These are phyloP conservation scores for Ambrosiella xylebori DNA, from an alignment of 2,329 filamentous ascomycete genomes.

Conservation along the genomic window DNA sequence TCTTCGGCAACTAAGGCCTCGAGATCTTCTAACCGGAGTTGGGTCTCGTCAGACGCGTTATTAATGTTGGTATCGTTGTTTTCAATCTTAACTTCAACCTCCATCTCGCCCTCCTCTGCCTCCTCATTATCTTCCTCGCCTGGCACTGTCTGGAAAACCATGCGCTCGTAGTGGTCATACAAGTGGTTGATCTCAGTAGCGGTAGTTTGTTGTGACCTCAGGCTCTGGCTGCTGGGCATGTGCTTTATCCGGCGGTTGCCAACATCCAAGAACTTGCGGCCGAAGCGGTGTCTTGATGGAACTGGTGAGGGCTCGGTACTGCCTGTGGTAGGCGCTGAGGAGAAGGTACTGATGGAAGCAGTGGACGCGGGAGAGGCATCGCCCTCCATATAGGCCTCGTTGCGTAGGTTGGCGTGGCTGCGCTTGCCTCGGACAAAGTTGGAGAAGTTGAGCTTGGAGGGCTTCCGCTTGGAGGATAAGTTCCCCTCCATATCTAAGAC, in stretches of 20 bases:
- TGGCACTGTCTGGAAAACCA: conserved; percentile 29
- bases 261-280: conserved; percentile 10
- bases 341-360: conserved; percentile 22
- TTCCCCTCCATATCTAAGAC: conserved; percentile 29
- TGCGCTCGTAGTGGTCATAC: conserved; percentile 42
- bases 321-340: conserved; percentile 17
- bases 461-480: conserved; percentile 24
- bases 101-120: conserved; percentile 13
- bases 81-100: not conserved
- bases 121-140: conserved; percentile 16
- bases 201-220: conserved; percentile 14
- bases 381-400: conserved; percentile 20
- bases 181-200: conserved; percentile 30
- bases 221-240: conserved; percentile 6
- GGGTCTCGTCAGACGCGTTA: conserved; percentile 11
- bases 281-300: conserved; percentile 8
- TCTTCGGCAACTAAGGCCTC: conserved; percentile 6
- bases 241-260: conserved; percentile 3
- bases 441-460: conserved; percentile 31
- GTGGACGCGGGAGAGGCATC: conserved; percentile 19
- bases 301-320: conserved; percentile 3
- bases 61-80: not conserved
- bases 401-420: conserved; percentile 19
- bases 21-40: conserved; percentile 12
- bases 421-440: conserved; percentile 18